Base-by-base conservation (phyloP, 2,329 filamentous ascomycete species). In the Aspergillus sp. region DNA sequence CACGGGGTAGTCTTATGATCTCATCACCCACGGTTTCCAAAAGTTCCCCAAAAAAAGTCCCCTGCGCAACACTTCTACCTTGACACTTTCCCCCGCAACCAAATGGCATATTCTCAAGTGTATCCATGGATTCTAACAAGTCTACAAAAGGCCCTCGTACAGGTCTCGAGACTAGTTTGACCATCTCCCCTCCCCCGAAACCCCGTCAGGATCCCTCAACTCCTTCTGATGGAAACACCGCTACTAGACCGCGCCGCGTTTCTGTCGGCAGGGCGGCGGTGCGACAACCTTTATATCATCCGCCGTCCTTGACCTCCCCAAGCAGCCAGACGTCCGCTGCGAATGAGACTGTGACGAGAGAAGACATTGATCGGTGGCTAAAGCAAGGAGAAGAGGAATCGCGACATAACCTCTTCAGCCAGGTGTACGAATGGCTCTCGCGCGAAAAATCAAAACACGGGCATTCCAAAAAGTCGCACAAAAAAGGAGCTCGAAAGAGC, bases 351-450 rank as follows among this genome's bases (percentile, higher is more conserved):
- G 60, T 62, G n/a, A 57, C 62, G 11, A 61, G 64, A 4, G 68
- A 72, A n/a, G 73, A 72, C 7, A 69, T 69, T 23, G 73, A 73
- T 11, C 64, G 68, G 25, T 59, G 52, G n/a, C 48, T 66, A 48
- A 73, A 67, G 48, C 56, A 65, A 19, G 65, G 64, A 55, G 64
- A 76, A 4, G 73, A 75, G n/a, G 74, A 76, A 54, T 53, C 69
- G 23, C 76, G 77, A 45, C 65, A 72, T 52, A 69, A 65, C 49
- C 72, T 96, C 7, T 78, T 95, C 30, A 83, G 88, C 22, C 91
- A 96, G 72, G 88, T 97, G 15, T 84, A 86, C 28, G 87, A 91
- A 66, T 98, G 94, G 94, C 80, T 97, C 45, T 87, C 93, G 68
- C 86, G 89, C 54, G 93, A 97, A 77, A 90, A 89, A 72, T 79